Evolutionary conservation across 805 yeast genomes (phyloP).

Genomic region (Candida sphagnicola): DNA sequence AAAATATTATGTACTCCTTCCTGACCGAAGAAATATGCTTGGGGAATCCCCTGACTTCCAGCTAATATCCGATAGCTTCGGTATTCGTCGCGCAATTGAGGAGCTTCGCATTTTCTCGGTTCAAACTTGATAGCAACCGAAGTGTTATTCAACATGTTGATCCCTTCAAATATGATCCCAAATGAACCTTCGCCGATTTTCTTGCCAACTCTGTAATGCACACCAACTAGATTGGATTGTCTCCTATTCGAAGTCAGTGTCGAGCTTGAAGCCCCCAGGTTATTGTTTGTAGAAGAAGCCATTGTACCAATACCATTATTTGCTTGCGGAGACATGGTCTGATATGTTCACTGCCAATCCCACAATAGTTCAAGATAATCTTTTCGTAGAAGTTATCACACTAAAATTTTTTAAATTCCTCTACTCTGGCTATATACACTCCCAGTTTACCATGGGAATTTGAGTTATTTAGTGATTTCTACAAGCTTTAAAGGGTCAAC

Average conservation of each 20-base stretch:
- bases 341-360: not conserved
- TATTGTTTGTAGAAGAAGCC: not conserved
- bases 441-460: no score
- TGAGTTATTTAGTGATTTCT: no score
- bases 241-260: not conserved
- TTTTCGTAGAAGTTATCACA: no score
- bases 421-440: no score
- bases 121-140: conserved; percentile 97
- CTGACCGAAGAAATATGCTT: conserved; percentile 97
- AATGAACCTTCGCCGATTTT: conserved; percentile 98
- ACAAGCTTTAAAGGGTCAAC: no score
- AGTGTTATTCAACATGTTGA: conserved; percentile 83
- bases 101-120: conserved; percentile 95
- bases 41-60: conserved; percentile 84
- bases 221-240: conserved; percentile 57
- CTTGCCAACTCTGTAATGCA: conserved; percentile 94
- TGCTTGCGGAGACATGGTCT: conserved; percentile 1
- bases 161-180: conserved; percentile 96
- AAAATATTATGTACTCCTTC: conserved; percentile 95
- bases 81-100: conserved; percentile 94
- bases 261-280: not conserved
- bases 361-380: no score
- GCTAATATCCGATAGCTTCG: conserved; percentile 86
- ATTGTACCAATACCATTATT: conserved; percentile 1
- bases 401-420: no score